Conservation (phyloP, 768 basidiomycete species). For the Auricularia cornea region DNA sequence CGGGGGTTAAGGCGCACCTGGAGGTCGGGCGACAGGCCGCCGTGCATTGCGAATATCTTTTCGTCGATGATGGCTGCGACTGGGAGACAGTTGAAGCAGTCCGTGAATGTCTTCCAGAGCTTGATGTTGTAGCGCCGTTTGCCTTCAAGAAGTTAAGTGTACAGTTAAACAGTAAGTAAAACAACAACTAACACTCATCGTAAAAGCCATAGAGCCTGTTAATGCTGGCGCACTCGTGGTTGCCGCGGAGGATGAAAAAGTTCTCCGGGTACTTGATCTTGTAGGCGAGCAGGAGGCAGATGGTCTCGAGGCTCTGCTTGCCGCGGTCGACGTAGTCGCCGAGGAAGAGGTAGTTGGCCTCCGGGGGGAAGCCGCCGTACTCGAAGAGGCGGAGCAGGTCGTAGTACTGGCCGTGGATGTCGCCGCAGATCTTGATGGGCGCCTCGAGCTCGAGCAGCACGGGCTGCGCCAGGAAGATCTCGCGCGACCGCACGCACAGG, state of each 20-base stretch:
- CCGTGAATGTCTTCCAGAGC: conserved; percentile 99
- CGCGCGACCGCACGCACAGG: conserved; percentile 94
- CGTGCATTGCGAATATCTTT: conserved; percentile 99
- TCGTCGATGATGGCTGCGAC: conserved; percentile 99
- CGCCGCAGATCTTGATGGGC: conserved; percentile 75
- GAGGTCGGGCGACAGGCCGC: conserved; percentile 91
- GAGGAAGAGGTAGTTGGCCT: conserved; percentile 99
- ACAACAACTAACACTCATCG: conserved; percentile 64
- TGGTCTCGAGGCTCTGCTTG: conserved; percentile 99
- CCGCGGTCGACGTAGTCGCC: conserved; percentile 99
- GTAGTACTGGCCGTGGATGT: conserved; percentile 99
- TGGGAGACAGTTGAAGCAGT: conserved; percentile 99
- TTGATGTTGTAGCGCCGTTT: conserved; percentile 99
- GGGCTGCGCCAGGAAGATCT: conserved; percentile 99
- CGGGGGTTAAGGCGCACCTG: too few species aligned
- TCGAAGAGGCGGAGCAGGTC: conserved; percentile 97
- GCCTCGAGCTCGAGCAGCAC: conserved; percentile 97
- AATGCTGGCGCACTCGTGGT: conserved; percentile 99
- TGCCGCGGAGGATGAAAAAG: conserved; percentile 98
- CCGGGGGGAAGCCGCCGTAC: conserved; percentile 98
- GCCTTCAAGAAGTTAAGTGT: conserved; percentile 17
- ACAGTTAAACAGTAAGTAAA: neutral
- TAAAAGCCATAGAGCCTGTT: conserved; percentile 99
- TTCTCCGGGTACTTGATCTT: conserved; percentile 99
- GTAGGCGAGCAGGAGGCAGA: conserved; percentile 96